phyloP scores from a whole-genome alignment of 495 filamentous ascomycete genomes.

The Beverwykella pulmonaria region DNA sequence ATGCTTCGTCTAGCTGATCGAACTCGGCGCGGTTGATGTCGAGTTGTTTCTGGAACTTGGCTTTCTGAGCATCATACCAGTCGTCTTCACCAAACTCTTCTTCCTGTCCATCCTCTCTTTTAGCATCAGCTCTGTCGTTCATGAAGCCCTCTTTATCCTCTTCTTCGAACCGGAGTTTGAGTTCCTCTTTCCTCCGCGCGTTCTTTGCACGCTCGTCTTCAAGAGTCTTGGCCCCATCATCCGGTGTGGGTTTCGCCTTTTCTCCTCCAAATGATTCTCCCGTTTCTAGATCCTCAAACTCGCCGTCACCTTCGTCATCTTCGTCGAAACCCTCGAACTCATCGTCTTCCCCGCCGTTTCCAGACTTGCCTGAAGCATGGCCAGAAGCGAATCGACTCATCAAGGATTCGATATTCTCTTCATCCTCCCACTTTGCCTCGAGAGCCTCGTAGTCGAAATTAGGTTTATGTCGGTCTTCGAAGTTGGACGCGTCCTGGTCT shows the following conservation, averaged over 20 bases:
- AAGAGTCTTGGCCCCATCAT: conserved; percentile 53
- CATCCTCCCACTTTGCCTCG: conserved; percentile 80
- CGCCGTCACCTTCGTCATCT: conserved; percentile 77
- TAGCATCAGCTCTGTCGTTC: conserved; percentile 76
- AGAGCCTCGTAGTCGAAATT: conserved; percentile 77
- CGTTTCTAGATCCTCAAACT: conserved; percentile 85
- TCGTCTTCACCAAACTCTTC: conserved; percentile 93
- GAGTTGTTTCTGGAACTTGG: conserved; percentile 87
- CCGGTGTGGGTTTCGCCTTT: conserved; percentile 47
- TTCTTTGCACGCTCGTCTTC: conserved; percentile 89
- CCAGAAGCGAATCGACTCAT: conserved; percentile 72
- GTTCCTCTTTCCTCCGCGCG: conserved; percentile 87
- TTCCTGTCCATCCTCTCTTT: conserved; percentile 62
- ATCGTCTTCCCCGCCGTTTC: conserved; percentile 52
- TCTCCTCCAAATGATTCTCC: conserved; percentile 60
- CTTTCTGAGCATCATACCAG: conserved; percentile 98
- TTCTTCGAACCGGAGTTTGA: conserved; percentile 92
- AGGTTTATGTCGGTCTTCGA: conserved; percentile 78
- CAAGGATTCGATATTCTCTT: conserved; percentile 74
- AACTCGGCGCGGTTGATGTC: conserved; percentile 94
- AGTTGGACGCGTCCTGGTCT: conserved; percentile 59
- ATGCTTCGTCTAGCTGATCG: conserved; percentile 76
- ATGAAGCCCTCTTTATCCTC: conserved; percentile 92
- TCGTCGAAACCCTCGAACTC: conserved; percentile 50
- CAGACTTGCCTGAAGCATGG: conserved; percentile 49